Evolutionary conservation across 768 basidiomycete species (phyloP), one percentile per base, ranked within the genome.

Genomic region (Phanerochaete sordida): DNA sequence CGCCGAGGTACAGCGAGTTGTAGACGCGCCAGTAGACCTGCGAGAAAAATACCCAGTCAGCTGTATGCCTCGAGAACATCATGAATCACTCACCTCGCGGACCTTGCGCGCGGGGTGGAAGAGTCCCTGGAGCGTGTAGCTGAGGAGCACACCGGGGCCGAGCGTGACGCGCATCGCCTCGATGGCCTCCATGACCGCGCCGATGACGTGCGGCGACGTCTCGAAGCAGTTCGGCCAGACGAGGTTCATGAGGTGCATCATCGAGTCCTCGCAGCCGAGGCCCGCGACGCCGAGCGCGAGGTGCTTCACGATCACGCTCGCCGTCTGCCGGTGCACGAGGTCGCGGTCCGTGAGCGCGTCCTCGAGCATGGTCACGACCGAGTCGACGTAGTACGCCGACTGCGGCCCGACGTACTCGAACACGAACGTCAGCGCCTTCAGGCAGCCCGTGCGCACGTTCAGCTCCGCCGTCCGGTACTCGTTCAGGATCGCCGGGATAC

Each of bases 221-320:
- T 98, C 96, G 73, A 98, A 98, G 74, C 95, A 95, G 71, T 98
- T 98, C 1, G 97, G 97, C 95, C 95, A 98, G 15, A 98, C 91
- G 27, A 99, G 84, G 72, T 99, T 99, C 88, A 98, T 93, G 51
- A 98, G 76, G 70, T 99, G 97, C 55, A 94, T 82, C 86, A 98
- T 92, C 13, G 96, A 96, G 74, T 99, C 97, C 75, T 99, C 97
- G 67, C 94, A 95, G 0, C 97, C 96, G 27, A 98, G 83, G 48
- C 97, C 97, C 0, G 97, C 95, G 6, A 97, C 95, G 45, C 97
- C 97, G 30, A 99, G 84, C 3, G 97, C 94, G 47, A 99, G 77
- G 72, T 99, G 97, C 77, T 98, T 98, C 68, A 99, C 96, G 66
- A 99, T 99, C 9, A 96, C 95, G 66, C 91, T 93, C 2, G 96